A percentile compares a stretch with the other conserved stretches of the same genome.
Conservation (phyloP, 805 yeast species). For the Candida boleticola region DNA sequence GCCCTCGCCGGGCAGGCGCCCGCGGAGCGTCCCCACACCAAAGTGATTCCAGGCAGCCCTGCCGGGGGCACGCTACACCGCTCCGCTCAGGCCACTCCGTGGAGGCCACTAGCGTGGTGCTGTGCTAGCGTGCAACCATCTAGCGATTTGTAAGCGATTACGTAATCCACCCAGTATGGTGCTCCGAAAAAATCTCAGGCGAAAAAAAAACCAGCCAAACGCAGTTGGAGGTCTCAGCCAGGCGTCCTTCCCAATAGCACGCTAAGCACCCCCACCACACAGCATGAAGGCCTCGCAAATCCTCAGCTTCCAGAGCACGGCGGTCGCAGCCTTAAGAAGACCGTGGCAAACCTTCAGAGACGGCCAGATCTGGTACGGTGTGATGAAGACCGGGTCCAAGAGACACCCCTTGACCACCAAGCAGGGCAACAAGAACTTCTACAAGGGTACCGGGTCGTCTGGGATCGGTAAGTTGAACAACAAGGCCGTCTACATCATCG, state of each 20-base stretch:
- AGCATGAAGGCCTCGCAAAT: constrained; percentile 52
- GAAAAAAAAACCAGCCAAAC: not conserved
- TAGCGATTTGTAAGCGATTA: not conserved
- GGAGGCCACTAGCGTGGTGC: too few species aligned
- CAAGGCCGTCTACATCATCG: constrained; percentile 70
- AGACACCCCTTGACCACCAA: constrained; percentile 85
- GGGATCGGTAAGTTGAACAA: constrained; percentile 83
- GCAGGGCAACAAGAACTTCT: constrained; percentile 89
- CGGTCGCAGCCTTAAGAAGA: constrained; percentile 53
- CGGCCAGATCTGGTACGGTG: constrained; percentile 82
- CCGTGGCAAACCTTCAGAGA: constrained; percentile 89
- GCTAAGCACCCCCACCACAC: too few species aligned
- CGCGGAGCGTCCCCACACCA: too few species aligned
- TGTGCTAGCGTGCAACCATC: too few species aligned
- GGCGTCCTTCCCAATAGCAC: too few species aligned
- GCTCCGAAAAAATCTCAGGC: not conserved
- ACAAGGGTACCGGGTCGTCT: constrained; percentile 95
- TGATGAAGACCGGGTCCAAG: constrained; percentile 74
- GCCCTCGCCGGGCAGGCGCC: too few species aligned
- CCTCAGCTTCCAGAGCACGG: constrained; percentile 46
- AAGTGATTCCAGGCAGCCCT: too few species aligned
- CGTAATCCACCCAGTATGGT: not conserved
- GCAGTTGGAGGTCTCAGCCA: too few species aligned
- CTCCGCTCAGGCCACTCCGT: too few species aligned
- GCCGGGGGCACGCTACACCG: too few species aligned